Conservation (phyloP, 1,284 basidiomycete genomes). For the Filobasidium uniguttulatum region DNA sequence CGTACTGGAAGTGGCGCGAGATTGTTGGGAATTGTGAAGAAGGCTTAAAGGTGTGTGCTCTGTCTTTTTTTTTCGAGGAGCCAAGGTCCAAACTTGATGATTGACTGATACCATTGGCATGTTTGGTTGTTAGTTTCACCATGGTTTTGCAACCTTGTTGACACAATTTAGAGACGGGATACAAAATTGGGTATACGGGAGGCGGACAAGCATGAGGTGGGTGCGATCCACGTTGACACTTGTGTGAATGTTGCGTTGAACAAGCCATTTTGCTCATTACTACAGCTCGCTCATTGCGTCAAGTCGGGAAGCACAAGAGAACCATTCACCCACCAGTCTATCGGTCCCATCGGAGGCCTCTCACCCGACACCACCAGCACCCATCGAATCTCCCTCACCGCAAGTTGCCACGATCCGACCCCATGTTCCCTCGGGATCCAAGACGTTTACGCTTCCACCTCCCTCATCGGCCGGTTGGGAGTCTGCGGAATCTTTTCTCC, state of each 20-base stretch:
- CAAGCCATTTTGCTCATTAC: too few relatives aligned
- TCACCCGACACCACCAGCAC: too few relatives aligned
- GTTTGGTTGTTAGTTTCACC: constrained; percentile 53
- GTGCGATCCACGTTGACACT: too few relatives aligned
- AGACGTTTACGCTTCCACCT: constrained; percentile 25
- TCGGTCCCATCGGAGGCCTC: constrained; percentile 11
- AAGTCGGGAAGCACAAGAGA: constrained; percentile 8
- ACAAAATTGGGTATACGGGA: constrained; percentile 54
- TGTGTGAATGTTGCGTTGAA: too few relatives aligned
- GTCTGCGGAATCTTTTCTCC: constrained; percentile 28
- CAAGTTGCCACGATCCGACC: too few relatives aligned
- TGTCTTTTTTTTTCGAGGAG: neutral
- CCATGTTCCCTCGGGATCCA: too few relatives aligned
- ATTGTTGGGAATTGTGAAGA: constrained; percentile 73
- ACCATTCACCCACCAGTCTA: constrained; percentile 11
- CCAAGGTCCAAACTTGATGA: neutral
- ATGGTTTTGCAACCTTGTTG: constrained; percentile 57
- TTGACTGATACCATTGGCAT: neutral
- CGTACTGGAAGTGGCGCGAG: constrained; percentile 79
- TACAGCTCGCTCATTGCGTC: too few relatives aligned
- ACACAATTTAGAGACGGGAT: constrained; percentile 61
- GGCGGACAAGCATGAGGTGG: constrained; percentile 45
- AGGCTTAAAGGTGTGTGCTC: constrained; percentile 54
- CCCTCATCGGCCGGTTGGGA: constrained; percentile 30
- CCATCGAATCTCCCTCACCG: too few relatives aligned